Conservation (phyloP, 169 alveolate genomes). For the Plasmodium coatneyi region DNA sequence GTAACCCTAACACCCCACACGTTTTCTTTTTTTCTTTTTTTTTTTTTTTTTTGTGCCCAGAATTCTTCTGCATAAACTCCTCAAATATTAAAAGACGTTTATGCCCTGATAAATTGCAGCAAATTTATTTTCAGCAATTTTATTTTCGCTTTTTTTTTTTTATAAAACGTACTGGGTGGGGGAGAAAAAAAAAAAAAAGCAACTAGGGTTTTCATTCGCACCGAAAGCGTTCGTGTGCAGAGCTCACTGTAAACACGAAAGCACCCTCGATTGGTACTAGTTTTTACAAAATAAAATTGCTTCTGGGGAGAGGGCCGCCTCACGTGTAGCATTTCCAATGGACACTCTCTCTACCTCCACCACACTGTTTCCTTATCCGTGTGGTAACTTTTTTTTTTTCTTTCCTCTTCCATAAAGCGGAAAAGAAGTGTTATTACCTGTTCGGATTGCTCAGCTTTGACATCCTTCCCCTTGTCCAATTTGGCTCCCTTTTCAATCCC, state of each 20-base stretch:
- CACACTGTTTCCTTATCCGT: background rate
- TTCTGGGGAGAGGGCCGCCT: background rate
- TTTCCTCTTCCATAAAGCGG: background rate
- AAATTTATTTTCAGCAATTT: conserved; percentile 56
- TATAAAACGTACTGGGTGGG: background rate
- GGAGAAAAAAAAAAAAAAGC: conserved; percentile 6
- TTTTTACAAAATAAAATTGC: background rate
- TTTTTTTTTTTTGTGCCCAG: conserved; percentile 7
- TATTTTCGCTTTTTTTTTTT: conserved; percentile 27
- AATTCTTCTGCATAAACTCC: conserved; percentile 52
- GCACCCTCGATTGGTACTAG: background rate
- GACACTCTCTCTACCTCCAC: background rate
- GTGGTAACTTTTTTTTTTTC: background rate
- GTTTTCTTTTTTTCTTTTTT: background rate
- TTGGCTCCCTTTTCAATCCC: conserved; percentile 16
- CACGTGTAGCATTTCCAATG: background rate
- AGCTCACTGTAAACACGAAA: background rate
- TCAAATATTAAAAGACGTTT: conserved; percentile 41
- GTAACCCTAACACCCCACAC: background rate
- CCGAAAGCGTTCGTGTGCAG: background rate
- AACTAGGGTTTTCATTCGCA: background rate
- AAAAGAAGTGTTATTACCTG: conserved; percentile 28
- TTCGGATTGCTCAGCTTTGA: conserved; percentile 11
- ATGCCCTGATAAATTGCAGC: conserved; percentile 44
- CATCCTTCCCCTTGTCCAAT: conserved; percentile 3